These are phyloP conservation scores for Drechslerella stenobrocha DNA, from an alignment of 2,329 filamentous ascomycete species.

Conservation along the genomic window DNA sequence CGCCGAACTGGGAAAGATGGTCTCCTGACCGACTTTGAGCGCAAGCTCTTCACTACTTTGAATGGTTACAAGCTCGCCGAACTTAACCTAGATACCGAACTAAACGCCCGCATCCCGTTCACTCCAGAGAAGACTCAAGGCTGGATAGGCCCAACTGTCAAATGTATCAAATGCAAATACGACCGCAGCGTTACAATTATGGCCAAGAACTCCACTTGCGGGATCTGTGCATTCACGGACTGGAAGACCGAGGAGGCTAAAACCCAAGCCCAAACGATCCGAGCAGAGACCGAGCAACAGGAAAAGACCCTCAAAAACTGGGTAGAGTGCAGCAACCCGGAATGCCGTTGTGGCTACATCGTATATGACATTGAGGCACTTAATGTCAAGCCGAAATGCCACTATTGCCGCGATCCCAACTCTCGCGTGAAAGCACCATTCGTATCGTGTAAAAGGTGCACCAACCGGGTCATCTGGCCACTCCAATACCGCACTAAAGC, in stretches of 20 bases:
- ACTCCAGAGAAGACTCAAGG: constrained; percentile 58
- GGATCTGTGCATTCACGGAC: constrained; percentile 55
- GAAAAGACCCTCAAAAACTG: constrained; percentile 56
- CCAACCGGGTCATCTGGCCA: constrained; percentile 60
- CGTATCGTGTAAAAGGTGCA: constrained; percentile 59
- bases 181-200: constrained; percentile 62
- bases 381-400: constrained; percentile 59
- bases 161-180: constrained; percentile 57
- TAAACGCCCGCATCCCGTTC: constrained; percentile 59
- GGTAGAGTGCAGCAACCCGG: constrained; percentile 59
- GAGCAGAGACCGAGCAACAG: constrained; percentile 53
- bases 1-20: constrained; percentile 53
- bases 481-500: constrained; percentile 56
- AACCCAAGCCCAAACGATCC: constrained; percentile 19
- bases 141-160: constrained; percentile 57
- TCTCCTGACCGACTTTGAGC: constrained; percentile 56
- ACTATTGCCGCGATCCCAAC: constrained; percentile 58
- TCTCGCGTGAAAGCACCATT: constrained; percentile 54
- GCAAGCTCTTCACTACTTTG: constrained; percentile 58
- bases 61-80: constrained; percentile 60
- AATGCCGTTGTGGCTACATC: constrained; percentile 61
- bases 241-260: constrained; percentile 52
- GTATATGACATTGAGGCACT: constrained; percentile 58
- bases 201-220: constrained; percentile 56
- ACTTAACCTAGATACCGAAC: constrained; percentile 58